A percentile compares a stretch with the other conserved stretches of the same genome.
Conservation (phyloP, 306 rosid species). For the Prunus mira region DNA sequence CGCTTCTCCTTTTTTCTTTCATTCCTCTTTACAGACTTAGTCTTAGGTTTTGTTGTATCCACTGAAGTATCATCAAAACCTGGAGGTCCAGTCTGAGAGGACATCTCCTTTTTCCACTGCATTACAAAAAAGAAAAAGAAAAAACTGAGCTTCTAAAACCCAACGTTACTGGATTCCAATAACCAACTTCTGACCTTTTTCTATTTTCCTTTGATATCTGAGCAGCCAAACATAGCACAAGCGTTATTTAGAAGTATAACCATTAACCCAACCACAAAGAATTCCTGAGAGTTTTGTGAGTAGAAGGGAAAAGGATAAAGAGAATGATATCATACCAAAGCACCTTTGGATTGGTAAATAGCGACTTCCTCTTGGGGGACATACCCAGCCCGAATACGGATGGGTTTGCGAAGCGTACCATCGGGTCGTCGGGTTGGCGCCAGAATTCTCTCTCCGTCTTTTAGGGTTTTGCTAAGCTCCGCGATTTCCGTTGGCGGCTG, state of each 20-base stretch:
- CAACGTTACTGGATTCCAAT: background rate
- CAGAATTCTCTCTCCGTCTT: conserved; percentile 79
- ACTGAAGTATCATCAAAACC: conserved; percentile 53
- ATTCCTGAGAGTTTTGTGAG: background rate
- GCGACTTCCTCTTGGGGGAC: conserved; percentile 91
- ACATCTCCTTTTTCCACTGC: conserved; percentile 79
- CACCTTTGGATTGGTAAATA: conserved; percentile 70
- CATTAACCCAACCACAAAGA: background rate
- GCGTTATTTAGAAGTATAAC: background rate
- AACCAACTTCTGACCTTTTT: background rate
- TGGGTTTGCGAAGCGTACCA: conserved; percentile 77
- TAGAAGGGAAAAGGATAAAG: background rate
- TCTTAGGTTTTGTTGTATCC: conserved; percentile 60
- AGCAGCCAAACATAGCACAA: conserved; percentile 18
- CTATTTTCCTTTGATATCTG: background rate
- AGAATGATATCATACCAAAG: conserved; percentile 44
- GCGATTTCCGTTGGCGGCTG: conserved; percentile 26
- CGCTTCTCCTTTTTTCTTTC: conserved; percentile 95
- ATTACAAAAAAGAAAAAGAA: conserved; percentile 13
- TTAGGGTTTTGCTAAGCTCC: conserved; percentile 58
- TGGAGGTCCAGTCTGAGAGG: conserved; percentile 74
- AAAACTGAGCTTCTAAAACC: background rate
- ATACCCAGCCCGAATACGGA: conserved; percentile 85
- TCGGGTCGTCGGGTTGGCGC: conserved; percentile 89
- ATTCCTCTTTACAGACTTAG: conserved; percentile 81